Evolutionary conservation across 2,329 filamentous ascomycete genomes (phyloP), one percentile per base, ranked within the genome.

Genomic region (Tothia fuscella): DNA sequence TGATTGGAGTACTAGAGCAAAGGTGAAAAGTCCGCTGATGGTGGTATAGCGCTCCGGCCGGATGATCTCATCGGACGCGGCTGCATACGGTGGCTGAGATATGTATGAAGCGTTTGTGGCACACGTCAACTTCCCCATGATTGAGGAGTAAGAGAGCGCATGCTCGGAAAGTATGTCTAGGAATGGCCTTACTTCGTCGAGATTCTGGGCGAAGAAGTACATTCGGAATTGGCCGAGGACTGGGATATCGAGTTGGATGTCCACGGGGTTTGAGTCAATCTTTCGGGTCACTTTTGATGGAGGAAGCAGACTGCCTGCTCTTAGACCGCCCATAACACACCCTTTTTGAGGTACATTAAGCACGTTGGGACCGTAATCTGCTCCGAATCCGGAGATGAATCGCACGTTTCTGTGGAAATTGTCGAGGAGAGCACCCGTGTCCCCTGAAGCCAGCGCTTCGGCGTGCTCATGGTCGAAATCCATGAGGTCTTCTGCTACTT

Each of bases 241-340:
- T 2, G 82, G 82, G 33, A 87, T 82, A 52, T 87, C 82, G 5
- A 85, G 73, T 55, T 88, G 80, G 21, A 87, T 64, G 50, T 87
- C 78, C 31, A 88, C 75, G 0, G 82, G 82, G 51, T 87, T 88
- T 3, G 81, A 78, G 58, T 88, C 82, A 39, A 86, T 72, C 54
- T 80, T 86, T 21, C 82, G 72, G 1, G 79, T 82, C 14, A 80
- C 80, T 58, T 76, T 81, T 30, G 78, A 78, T 2, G 82, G 82
- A 3, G 77, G 71, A 20, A 82, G 65, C 17, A 75, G 53, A 42
- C 53, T 62, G 3, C 63, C 63, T 6, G 62, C 58, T 20, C 52
- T 58, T 1, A 71, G 52, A 44, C 45, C 37, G 29, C 62, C 56
- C 6, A 19, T 14, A 4, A 32, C 16, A n/a, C 17, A 19, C n/a